Evolutionary conservation across 345 rosid species (phyloP), one percentile per base, ranked within the genome.

Genomic region (Mangifera indica): DNA sequence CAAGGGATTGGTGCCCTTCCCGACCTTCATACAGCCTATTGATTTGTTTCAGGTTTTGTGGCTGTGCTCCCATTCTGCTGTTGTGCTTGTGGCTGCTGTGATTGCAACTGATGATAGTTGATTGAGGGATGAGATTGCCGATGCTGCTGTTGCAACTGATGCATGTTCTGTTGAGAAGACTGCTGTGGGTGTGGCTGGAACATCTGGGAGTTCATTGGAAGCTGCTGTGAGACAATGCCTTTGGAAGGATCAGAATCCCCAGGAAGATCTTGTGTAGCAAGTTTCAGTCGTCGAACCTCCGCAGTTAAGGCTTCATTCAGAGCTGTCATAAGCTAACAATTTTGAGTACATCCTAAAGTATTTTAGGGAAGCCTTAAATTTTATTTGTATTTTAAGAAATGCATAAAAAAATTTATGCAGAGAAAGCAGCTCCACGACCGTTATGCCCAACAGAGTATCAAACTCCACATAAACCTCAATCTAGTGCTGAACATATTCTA

Each of bases 231-330:
- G 70, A 66, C 83, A 84, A 79, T 72, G 74, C 81, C 81, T 63
- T 83, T 87, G 1, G 89, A 66, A 5, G 78, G 80, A 52, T 82
- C 84, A 18, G 88, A 75, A 60, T 84, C 87, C 61, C 82, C 81
- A 44, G 69, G 56, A 24, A 78, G 69, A 67, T 84, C 87, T 14
- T 84, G 82, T 14, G 82, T 84, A 5, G 83, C 82, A 1, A 78
- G 5, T 79, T 88, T 90, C 81, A 92, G 74, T 42, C 92, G 72
- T 20, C 79, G 81, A 34, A 93, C 86, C 78, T 93, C 96, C 0
- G 81, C 88, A 17, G 76, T 84, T 71, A 93, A 73, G 26, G 90
- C 86, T 61, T 88, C 87, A 5, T 80, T 85, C 24, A 89, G 87
- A 59, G 85, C 97, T 91, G 84, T 78, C 70, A 46, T 2, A 72